These are phyloP conservation scores for Astragalus glycyphyllos DNA, from an alignment of 306 rosid genomes.

Conservation along the genomic window DNA sequence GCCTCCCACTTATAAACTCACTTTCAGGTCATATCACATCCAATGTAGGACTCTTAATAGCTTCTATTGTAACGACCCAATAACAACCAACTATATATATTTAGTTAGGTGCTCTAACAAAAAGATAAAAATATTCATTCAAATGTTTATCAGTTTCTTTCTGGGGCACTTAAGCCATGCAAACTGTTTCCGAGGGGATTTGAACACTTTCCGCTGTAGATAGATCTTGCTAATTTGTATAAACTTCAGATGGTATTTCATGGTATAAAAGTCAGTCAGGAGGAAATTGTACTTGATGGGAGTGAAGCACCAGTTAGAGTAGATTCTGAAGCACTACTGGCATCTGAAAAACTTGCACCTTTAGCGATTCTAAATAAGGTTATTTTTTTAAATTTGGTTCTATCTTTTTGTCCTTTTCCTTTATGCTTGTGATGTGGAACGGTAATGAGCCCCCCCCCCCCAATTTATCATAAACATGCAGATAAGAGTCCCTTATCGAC, in stretches of 20 bases:
- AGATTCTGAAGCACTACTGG: conserved; percentile 80
- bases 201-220: conserved; percentile 15
- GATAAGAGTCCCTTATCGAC: conserved; percentile 86
- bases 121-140: too few species aligned
- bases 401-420: conserved; percentile 34
- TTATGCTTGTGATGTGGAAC: conserved; percentile 40
- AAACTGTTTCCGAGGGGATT: neutral
- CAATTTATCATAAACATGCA: conserved; percentile 49
- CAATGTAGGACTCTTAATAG: too few species aligned
- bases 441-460: conserved; percentile 22
- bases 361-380: conserved; percentile 89
- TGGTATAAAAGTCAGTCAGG: conserved; percentile 73
- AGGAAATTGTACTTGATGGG: conserved; percentile 88
- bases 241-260: conserved; percentile 72
- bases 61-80: too few species aligned
- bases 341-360: conserved; percentile 88
- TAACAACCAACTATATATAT: too few species aligned
- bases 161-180: too few species aligned
- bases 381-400: conserved; percentile 32
- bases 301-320: conserved; percentile 92
- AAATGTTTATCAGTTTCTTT: too few species aligned
- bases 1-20: too few species aligned
- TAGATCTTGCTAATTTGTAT: conserved; percentile 38
- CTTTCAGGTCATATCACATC: too few species aligned
- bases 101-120: too few species aligned